Evolutionary conservation across 768 basidiomycete species (phyloP).

Genomic region (Trametes elegans): DNA sequence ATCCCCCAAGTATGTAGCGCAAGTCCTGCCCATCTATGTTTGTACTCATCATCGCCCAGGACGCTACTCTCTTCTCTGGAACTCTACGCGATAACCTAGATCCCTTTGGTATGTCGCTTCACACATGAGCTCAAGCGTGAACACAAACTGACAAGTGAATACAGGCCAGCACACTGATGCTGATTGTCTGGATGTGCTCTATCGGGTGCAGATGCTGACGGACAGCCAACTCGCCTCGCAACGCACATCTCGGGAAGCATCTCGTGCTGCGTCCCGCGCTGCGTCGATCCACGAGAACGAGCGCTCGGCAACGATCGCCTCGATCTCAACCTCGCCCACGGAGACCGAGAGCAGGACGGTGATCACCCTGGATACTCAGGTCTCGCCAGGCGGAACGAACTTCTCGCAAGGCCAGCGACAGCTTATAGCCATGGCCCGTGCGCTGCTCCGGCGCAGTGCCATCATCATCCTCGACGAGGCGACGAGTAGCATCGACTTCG

Average conservation of each 20-base stretch:
- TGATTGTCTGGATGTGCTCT: conserved; percentile 78
- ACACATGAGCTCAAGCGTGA: neutral
- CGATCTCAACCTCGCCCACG: conserved; percentile 36
- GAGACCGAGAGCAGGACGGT: conserved; percentile 55
- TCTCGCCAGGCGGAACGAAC: conserved; percentile 84
- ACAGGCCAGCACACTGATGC: conserved; percentile 73
- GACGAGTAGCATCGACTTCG: conserved; percentile 84
- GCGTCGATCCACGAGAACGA: conserved; percentile 45
- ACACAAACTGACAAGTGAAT: neutral
- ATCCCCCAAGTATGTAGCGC: conserved; percentile 52
- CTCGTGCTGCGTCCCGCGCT: conserved; percentile 44
- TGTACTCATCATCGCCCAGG: conserved; percentile 34
- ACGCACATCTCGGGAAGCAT: conserved; percentile 47
- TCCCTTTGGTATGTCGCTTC: conserved; percentile 53
- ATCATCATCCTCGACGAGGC: conserved; percentile 83
- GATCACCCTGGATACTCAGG: conserved; percentile 71
- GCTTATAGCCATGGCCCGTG: conserved; percentile 82
- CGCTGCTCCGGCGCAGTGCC: conserved; percentile 65
- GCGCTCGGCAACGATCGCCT: conserved; percentile 34
- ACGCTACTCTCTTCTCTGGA: conserved; percentile 78
- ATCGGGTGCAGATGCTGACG: conserved; percentile 75
- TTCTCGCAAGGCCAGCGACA: conserved; percentile 94
- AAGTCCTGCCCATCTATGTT: neutral
- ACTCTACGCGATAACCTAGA: conserved; percentile 75
- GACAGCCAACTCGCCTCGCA: conserved; percentile 48